A percentile compares a stretch with the other conserved stretches of the same genome.
These are phyloP conservation scores for Boletus vermiculosoides DNA, from an alignment of 768 basidiomycete genomes.

Conservation along the genomic window DNA sequence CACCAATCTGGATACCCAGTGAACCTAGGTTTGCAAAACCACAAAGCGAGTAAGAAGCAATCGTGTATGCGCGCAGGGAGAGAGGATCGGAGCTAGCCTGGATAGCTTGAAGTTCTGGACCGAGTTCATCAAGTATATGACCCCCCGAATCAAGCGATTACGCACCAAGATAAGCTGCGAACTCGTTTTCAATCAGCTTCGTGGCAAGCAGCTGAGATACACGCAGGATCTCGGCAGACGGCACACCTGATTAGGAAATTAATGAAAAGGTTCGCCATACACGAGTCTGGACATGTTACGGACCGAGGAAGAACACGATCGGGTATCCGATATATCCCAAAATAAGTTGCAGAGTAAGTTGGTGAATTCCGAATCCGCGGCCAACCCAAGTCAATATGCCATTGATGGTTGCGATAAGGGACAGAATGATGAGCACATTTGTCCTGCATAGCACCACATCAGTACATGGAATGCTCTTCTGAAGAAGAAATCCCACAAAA, in stretches of 20 bases:
- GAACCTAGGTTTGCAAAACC: conserved; percentile 89
- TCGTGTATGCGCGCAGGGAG: conserved; percentile 72
- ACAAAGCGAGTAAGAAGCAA: conserved; percentile 84
- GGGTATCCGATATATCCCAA: conserved; percentile 90
- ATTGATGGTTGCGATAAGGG: conserved; percentile 79
- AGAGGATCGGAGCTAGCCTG: conserved; percentile 53
- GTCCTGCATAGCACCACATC: conserved; percentile 42
- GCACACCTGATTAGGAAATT: conserved; percentile 50
- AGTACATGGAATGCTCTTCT: conserved; percentile 1
- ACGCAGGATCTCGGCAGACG: conserved; percentile 73
- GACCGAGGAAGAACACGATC: conserved; percentile 69
- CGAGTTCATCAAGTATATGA: neutral
- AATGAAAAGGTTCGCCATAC: conserved; percentile 1
- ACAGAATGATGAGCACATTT: conserved; percentile 82
- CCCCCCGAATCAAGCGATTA: neutral
- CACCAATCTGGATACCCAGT: conserved; percentile 83
- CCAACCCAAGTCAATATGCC: conserved; percentile 89
- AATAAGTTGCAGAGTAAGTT: conserved; percentile 80
- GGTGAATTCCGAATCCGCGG: conserved; percentile 77
- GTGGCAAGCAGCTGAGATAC: conserved; percentile 82
- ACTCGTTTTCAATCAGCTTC: conserved; percentile 87
- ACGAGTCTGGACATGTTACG: neutral
- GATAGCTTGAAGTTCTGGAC: conserved; percentile 42
- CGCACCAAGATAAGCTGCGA: conserved; percentile 63
- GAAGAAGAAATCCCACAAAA: conserved; percentile 51